Evolutionary conservation across 768 basidiomycete species (phyloP).

Genomic region (Lentinula detonsa): DNA sequence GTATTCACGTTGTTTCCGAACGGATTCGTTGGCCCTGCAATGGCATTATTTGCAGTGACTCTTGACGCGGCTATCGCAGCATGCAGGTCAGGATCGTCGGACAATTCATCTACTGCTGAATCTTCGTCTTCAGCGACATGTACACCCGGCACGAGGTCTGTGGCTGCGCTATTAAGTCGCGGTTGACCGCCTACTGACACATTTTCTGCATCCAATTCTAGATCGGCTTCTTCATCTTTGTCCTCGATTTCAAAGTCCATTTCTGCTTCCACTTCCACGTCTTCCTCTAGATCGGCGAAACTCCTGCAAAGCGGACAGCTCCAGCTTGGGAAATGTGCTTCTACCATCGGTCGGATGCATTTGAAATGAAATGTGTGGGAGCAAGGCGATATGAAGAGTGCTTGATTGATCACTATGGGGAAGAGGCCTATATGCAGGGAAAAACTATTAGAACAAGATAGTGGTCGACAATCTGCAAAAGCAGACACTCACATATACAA

Average conservation of each 20-base stretch:
- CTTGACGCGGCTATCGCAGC: conserved; percentile 1
- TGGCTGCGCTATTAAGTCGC: conserved; percentile 6
- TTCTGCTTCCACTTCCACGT: conserved; percentile 64
- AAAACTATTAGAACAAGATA: neutral
- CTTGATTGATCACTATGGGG: conserved; percentile 88
- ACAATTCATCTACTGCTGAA: neutral
- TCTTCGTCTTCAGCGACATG: neutral
- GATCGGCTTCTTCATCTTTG: neutral
- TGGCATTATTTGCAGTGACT: neutral
- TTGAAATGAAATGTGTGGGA: conserved; percentile 97
- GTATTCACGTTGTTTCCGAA: neutral
- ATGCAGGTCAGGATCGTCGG: neutral
- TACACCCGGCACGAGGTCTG: neutral
- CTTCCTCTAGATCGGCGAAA: conserved; percentile 92
- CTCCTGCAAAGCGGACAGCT: conserved; percentile 93
- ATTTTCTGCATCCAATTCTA: neutral
- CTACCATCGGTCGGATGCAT: conserved; percentile 88
- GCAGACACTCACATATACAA: conserved; percentile 4
- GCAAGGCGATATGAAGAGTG: conserved; percentile 96
- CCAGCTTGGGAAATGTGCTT: conserved; percentile 89
- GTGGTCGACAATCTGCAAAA: neutral
- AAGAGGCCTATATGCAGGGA: conserved; percentile 44
- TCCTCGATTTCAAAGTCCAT: conserved; percentile 6
- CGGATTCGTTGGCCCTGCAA: neutral
- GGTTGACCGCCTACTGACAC: neutral